Conservation (phyloP, 169 alveolate species). For the Miamiensis avidus region DNA sequence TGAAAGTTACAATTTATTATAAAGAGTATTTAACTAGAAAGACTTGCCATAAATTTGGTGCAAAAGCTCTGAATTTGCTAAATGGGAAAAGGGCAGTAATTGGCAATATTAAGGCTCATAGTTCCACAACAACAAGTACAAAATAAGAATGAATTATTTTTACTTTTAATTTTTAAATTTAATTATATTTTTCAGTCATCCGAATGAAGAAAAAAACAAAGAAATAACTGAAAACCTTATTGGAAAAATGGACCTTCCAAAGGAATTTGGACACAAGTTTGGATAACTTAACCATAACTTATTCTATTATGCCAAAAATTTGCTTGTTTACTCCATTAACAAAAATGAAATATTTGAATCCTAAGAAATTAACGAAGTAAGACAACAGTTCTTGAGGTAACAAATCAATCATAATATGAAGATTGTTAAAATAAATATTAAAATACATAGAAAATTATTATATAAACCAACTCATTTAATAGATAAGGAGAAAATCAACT, state of each 20-base stretch:
- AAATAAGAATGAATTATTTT: conserved; percentile 3
- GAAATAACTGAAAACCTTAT: conserved; percentile 29
- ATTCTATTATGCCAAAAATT: conserved; percentile 36
- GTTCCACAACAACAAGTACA: conserved; percentile 27
- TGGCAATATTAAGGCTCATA: conserved; percentile 39
- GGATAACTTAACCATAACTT: conserved; percentile 24
- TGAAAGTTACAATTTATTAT: conserved; percentile 44
- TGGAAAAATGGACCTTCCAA: conserved; percentile 21
- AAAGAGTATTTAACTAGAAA: conserved; percentile 43
- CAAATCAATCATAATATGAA: too few relatives aligned
- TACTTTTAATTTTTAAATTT: too few relatives aligned
- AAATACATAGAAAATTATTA: too few relatives aligned
- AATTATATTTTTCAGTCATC: too few relatives aligned
- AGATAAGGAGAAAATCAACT: conserved; percentile 45
- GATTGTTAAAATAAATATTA: too few relatives aligned
- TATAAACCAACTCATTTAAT: too few relatives aligned
- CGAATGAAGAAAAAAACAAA: conserved; percentile 37
- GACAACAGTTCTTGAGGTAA: conserved; percentile 39
- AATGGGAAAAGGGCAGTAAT: conserved; percentile 47
- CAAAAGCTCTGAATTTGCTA: conserved; percentile 36
- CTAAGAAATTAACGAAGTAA: conserved; percentile 40
- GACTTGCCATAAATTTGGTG: conserved; percentile 46
- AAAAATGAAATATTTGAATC: conserved; percentile 55
- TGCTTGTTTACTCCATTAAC: conserved; percentile 28
- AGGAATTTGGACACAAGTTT: conserved; percentile 27